Conservation (phyloP, 495 filamentous ascomycete genomes). For the Podospora anserina region DNA sequence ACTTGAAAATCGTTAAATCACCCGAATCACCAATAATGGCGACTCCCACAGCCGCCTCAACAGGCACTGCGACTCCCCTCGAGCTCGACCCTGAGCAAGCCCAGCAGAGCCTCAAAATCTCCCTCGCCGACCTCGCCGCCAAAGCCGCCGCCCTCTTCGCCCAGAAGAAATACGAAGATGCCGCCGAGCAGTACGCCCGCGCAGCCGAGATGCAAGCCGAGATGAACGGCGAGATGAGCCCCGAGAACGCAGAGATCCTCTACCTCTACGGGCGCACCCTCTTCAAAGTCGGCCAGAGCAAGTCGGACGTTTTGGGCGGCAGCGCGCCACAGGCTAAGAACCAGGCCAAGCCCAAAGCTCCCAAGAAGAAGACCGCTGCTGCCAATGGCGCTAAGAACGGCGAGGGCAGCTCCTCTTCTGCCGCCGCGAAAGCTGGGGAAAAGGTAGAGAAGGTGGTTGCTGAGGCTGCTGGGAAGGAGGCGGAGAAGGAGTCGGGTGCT, state of each 20-base stretch:
- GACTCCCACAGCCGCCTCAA: constrained; percentile 23
- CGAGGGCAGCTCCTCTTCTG: neutral
- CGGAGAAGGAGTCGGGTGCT: constrained; percentile 35
- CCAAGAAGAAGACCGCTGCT: constrained; percentile 29
- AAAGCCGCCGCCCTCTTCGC: constrained; percentile 63
- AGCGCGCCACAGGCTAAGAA: constrained; percentile 65
- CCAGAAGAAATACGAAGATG: constrained; percentile 77
- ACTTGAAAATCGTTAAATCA: neutral
- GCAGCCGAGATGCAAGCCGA: constrained; percentile 87
- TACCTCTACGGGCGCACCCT: constrained; percentile 90
- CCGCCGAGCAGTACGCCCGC: constrained; percentile 81
- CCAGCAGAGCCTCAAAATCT: constrained; percentile 47
- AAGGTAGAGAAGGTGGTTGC: neutral
- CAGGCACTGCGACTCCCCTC: constrained; percentile 35
- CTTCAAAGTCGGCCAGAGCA: constrained; percentile 88
- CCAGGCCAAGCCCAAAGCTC: constrained; percentile 40
- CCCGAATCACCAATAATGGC: constrained; percentile 20
- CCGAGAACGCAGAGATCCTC: constrained; percentile 86
- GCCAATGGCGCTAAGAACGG: constrained; percentile 13
- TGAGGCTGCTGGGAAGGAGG: constrained; percentile 26
- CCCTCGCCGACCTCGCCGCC: constrained; percentile 56
- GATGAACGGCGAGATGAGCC: constrained; percentile 85
- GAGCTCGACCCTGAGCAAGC: constrained; percentile 43
- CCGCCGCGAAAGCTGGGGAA: constrained; percentile 9
- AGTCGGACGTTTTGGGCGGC: constrained; percentile 88